Conservation (phyloP, 2,329 filamentous ascomycete genomes). For the Lachnellula arida region DNA sequence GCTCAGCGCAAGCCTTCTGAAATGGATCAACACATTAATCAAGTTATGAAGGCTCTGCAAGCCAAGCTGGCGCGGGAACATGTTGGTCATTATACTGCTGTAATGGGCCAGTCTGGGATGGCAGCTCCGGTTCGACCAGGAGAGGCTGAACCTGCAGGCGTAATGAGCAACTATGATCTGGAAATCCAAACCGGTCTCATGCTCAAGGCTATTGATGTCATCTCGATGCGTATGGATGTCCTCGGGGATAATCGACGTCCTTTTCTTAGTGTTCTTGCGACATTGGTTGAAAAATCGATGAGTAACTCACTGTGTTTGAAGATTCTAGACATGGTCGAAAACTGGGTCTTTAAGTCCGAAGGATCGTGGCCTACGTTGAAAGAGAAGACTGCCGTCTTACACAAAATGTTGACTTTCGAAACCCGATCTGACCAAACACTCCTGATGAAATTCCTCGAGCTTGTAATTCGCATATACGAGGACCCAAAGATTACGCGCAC, state of each 20-base stretch:
- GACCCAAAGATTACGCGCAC: constrained; percentile 93
- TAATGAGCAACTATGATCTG: constrained; percentile 70
- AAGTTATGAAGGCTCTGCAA: constrained; percentile 90
- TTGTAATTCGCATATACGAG: constrained; percentile 97
- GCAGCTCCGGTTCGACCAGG: constrained; percentile 33
- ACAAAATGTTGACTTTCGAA: constrained; percentile 98
- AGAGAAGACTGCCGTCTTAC: constrained; percentile 97
- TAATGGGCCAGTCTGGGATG: constrained; percentile 45
- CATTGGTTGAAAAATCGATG: constrained; percentile 89
- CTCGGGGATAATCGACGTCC: constrained; percentile 87
- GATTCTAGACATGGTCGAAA: constrained; percentile 88
- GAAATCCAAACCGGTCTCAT: constrained; percentile 89
- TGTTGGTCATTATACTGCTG: constrained; percentile 66
- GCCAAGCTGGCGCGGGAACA: constrained; percentile 91
- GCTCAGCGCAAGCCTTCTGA: constrained; percentile 78
- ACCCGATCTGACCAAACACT: constrained; percentile 76
- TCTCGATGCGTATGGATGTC: constrained; percentile 86
- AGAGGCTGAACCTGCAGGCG: constrained; percentile 48
- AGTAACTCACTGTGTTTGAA: constrained; percentile 85
- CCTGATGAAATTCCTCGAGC: constrained; percentile 86
- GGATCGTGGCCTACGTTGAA: constrained; percentile 97
- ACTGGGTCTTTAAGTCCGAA: constrained; percentile 92
- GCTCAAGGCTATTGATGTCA: constrained; percentile 91
- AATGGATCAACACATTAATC: constrained; percentile 82
- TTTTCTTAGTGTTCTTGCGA: constrained; percentile 91